phyloP scores from a whole-genome alignment of 1,284 basidiomycete species.

The Austroboletus niveus region DNA sequence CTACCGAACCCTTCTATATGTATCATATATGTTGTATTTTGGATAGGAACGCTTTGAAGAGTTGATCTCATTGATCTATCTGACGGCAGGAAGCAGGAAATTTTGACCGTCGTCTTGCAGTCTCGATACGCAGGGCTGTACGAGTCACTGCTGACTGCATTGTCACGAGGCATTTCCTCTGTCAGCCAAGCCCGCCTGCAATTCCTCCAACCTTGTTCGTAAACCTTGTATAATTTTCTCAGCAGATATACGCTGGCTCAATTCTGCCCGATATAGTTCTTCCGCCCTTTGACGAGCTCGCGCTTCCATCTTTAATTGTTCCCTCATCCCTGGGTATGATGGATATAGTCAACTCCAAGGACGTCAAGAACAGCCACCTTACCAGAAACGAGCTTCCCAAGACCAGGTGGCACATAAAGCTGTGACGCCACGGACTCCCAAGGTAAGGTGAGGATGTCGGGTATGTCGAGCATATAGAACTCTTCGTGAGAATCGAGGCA shows the following conservation, averaged over 20 bases:
- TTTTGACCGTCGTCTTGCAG: no score
- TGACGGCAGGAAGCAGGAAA: background rate
- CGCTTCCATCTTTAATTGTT: conserved; percentile 30
- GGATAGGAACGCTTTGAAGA: background rate
- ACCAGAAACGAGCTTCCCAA: conserved; percentile 38
- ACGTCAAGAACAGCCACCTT: conserved; percentile 6
- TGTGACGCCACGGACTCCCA: conserved; percentile 28
- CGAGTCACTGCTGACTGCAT: no score
- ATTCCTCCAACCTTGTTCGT: conserved; percentile 8
- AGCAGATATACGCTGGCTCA: conserved; percentile 23
- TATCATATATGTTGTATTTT: conserved; percentile 18
- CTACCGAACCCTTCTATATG: conserved; percentile 10
- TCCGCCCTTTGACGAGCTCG: conserved; percentile 35
- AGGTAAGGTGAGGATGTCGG: conserved; percentile 34
- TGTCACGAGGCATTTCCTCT: background rate
- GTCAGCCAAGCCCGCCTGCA: background rate
- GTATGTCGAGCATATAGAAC: conserved; percentile 37
- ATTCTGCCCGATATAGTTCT: conserved; percentile 24
- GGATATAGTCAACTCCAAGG: conserved; percentile 6
- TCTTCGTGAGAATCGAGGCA: conserved; percentile 11
- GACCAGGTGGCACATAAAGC: conserved; percentile 36
- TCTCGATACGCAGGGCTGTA: no score
- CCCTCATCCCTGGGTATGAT: conserved; percentile 34
- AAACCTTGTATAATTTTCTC: conserved; percentile 20
- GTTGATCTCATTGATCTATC: background rate